These are phyloP conservation scores for Gamsiella multidivaricata DNA, from an alignment of 192 early-diverging fungal genomes.

Conservation along the genomic window DNA sequence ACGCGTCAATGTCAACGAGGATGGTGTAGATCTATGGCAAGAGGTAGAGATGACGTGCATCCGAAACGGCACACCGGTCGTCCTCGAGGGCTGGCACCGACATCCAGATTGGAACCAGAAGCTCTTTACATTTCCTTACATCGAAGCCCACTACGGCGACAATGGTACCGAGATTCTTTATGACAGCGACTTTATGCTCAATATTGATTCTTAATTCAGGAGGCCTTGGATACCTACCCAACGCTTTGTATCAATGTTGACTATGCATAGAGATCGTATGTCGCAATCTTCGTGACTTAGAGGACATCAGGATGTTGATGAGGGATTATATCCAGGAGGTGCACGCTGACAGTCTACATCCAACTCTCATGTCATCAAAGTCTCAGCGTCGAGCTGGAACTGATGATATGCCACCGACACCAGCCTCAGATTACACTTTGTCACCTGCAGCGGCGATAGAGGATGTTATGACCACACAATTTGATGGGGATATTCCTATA, in stretches of 20 bases:
- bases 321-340: conserved; percentile 27
- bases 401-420: not conserved
- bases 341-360: conserved; percentile 12
- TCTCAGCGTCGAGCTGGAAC: no score
- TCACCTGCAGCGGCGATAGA: not conserved
- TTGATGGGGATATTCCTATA: not conserved
- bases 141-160: conserved; percentile 19
- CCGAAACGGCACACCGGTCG: conserved; percentile 17
- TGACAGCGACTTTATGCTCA: not conserved
- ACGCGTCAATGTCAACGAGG: conserved; percentile 19
- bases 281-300: conserved; percentile 16
- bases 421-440: not conserved
- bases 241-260: no score
- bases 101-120: conserved; percentile 11
- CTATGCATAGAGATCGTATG: conserved; percentile 17
- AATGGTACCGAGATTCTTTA: conserved; percentile 11
- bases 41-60: conserved; percentile 23
- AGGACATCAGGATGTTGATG: conserved; percentile 30
- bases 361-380: no score
- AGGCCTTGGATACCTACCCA: no score
- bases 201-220: no score
- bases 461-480: not conserved
- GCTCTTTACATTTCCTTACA: conserved; percentile 25
- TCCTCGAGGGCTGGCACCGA: conserved; percentile 31
- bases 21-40: not conserved